Conservation (phyloP, 2,329 filamentous ascomycete genomes). For the Alternaria longipes region DNA sequence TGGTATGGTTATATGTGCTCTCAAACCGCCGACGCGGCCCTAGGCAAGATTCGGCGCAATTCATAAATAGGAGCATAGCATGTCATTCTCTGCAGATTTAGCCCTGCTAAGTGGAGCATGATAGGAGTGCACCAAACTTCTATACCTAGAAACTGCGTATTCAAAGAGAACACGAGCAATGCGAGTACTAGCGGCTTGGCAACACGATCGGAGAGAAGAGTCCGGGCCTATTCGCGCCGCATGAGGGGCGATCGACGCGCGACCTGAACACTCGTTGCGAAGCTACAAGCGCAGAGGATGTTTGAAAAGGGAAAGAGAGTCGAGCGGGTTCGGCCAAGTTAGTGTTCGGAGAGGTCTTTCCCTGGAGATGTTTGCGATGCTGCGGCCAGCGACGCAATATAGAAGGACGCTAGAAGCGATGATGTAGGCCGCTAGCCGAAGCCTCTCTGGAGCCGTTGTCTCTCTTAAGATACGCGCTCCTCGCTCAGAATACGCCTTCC, state of each 20-base stretch:
- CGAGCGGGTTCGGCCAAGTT: background rate
- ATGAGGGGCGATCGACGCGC: background rate
- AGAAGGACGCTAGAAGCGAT: background rate
- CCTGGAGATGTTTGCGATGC: constrained; percentile 5
- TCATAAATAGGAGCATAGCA: background rate
- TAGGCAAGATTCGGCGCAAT: background rate
- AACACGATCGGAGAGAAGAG: background rate
- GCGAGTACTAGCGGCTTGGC: background rate
- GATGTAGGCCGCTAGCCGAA: background rate
- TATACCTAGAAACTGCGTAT: background rate
- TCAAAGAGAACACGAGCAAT: constrained; percentile 2
- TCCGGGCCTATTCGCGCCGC: background rate
- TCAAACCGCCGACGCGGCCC: background rate
- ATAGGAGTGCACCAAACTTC: background rate
- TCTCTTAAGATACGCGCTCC: background rate
- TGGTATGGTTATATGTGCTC: background rate
- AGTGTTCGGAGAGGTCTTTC: background rate
- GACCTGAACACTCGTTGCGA: background rate
- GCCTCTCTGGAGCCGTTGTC: background rate
- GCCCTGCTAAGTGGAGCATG: background rate
- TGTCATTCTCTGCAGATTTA: background rate
- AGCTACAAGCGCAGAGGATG: background rate
- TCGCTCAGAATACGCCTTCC: constrained; percentile 4
- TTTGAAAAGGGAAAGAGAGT: background rate
- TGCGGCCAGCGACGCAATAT: background rate